Evolutionary conservation across 2,329 filamentous ascomycete species (phyloP).

Genomic region (Fusarium drepaniforme): DNA sequence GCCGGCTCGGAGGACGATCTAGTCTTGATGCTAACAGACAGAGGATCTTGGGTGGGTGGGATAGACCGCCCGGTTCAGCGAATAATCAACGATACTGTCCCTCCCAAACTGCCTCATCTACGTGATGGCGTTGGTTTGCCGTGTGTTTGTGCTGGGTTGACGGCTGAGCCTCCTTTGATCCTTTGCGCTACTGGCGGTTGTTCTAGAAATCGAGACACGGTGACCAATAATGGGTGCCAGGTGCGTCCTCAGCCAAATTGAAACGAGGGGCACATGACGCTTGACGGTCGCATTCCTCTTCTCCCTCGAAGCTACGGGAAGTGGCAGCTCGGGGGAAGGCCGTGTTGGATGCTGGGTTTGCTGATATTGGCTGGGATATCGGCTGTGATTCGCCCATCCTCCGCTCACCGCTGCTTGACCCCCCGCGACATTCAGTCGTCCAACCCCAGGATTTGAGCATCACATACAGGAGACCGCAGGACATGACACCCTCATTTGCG

Average conservation of each 20-base stretch:
- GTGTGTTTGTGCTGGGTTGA: conserved; percentile 21
- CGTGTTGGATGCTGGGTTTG: conserved; percentile 33
- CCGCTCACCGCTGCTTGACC: conserved; percentile 43
- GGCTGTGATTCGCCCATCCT: conserved; percentile 25
- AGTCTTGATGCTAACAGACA: conserved; percentile 27
- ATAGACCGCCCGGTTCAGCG: conserved; percentile 30
- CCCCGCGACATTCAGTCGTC: conserved; percentile 25
- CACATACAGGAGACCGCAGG: conserved; percentile 29
- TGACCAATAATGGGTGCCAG: conserved; percentile 40
- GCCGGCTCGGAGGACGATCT: conserved; percentile 30
- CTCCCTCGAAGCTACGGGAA: conserved; percentile 26
- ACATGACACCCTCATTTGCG: conserved; percentile 10
- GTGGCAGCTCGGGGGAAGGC: conserved; percentile 34
- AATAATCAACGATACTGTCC: conserved; percentile 34
- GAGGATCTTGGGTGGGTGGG: conserved; percentile 38
- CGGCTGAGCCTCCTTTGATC: conserved; percentile 39
- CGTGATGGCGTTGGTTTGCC: conserved; percentile 26
- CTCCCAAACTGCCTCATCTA: conserved; percentile 30
- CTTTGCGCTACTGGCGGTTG: conserved; percentile 50
- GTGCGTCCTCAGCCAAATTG: conserved; percentile 30
- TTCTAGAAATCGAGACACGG: conserved; percentile 47
- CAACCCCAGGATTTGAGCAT: conserved; percentile 30
- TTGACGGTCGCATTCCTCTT: conserved; percentile 40
- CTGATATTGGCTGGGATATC: conserved; percentile 10
- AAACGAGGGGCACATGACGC: conserved; percentile 42